Evolutionary conservation across 2,329 filamentous ascomycete species (phyloP).

Genomic region (Aspergillus piperis): DNA sequence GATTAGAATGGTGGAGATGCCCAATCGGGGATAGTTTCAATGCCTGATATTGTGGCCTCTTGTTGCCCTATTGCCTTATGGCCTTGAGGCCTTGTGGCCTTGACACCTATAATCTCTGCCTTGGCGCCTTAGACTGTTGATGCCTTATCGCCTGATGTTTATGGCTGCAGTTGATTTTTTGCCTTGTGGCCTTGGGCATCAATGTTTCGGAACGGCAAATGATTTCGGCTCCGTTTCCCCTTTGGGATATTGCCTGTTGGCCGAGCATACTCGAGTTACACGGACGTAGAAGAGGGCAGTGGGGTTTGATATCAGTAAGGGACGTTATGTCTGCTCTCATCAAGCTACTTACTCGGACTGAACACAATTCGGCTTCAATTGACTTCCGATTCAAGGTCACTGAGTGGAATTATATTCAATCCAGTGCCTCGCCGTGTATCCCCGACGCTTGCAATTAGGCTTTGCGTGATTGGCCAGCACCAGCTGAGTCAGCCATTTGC

Average conservation of each 20-base stretch:
- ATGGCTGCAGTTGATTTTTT: neutral
- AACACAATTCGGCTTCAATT: neutral
- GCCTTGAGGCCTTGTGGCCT: neutral
- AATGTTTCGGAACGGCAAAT: conserved; percentile 11
- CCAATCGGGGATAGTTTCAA: neutral
- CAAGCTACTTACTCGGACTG: too few species aligned
- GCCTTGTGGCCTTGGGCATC: conserved; percentile 8
- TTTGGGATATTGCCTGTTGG: conserved; percentile 10
- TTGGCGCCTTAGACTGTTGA: neutral
- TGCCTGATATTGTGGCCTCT: neutral
- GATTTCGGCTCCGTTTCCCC: conserved; percentile 18
- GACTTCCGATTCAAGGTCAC: neutral
- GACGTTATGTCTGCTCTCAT: too few species aligned
- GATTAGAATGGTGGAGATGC: neutral
- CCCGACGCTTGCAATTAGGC: conserved; percentile 43
- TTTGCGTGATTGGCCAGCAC: conserved; percentile 29
- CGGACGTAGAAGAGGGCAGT: conserved; percentile 5
- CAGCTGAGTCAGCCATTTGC: conserved; percentile 34
- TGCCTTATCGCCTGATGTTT: neutral
- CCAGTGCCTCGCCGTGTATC: conserved; percentile 33
- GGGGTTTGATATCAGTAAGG: neutral
- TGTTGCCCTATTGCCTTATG: neutral
- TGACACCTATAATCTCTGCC: neutral
- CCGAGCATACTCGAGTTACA: neutral
- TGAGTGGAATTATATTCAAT: conserved; percentile 16